Evolutionary conservation across 179 eudicot species (phyloP).

Genomic region (Camellia oleifera): DNA sequence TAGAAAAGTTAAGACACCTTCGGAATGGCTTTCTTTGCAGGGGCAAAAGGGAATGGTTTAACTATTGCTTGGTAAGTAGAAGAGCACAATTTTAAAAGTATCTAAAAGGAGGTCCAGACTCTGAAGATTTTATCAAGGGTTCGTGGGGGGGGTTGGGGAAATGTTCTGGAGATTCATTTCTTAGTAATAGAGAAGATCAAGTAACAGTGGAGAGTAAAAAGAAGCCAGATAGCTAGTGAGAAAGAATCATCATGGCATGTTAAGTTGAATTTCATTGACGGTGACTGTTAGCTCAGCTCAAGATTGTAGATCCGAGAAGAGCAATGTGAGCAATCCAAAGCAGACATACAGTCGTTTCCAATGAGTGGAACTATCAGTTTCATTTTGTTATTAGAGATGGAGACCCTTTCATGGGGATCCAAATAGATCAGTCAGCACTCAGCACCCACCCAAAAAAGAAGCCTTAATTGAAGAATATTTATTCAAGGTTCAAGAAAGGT

Average conservation of each 20-base stretch:
- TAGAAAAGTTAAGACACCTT: conserved; percentile 1
- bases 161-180: too few relatives aligned
- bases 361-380: not conserved
- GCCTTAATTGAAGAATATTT: not conserved
- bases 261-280: not conserved
- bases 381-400: not conserved
- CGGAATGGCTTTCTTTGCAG: not conserved
- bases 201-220: not conserved
- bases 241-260: not conserved
- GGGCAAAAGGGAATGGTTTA: not conserved
- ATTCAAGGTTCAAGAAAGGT: not conserved
- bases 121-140: too few relatives aligned
- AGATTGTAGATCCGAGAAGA: not conserved
- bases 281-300: not conserved
- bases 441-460: not conserved
- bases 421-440: not conserved
- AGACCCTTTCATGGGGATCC: not conserved
- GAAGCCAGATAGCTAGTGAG: not conserved
- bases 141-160: too few relatives aligned
- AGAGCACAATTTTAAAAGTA: not conserved
- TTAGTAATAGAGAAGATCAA: too few relatives aligned
- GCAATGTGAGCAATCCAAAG: not conserved
- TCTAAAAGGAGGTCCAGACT: too few relatives aligned
- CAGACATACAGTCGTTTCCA: not conserved
- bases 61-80: not conserved